These are phyloP conservation scores for Penicillium turbatum DNA, from an alignment of 495 filamentous ascomycete species.

Conservation along the genomic window DNA sequence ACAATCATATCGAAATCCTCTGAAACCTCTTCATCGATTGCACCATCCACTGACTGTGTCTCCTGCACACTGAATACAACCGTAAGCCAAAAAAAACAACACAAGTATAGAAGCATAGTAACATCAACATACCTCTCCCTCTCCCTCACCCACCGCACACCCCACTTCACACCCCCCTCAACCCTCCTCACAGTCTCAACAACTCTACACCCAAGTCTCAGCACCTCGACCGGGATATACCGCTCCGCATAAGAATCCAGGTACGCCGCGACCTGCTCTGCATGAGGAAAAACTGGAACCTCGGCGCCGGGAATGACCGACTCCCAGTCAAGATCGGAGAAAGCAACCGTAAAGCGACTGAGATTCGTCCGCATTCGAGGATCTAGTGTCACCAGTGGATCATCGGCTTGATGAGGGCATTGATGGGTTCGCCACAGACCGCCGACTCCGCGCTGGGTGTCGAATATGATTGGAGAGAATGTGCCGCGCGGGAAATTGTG, in stretches of 20 bases:
- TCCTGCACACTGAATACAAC: constrained; percentile 7
- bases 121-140: constrained; percentile 28
- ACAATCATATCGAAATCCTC: constrained; percentile 67
- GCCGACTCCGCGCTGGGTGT: constrained; percentile 59
- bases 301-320: constrained; percentile 34
- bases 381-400: constrained; percentile 43
- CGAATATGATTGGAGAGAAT: constrained; percentile 69
- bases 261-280: constrained; percentile 73
- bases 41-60: background rate
- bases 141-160: constrained; percentile 40
- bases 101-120: too few species aligned
- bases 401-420: background rate
- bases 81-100: constrained; percentile 9
- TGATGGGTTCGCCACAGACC: constrained; percentile 61
- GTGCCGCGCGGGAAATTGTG: constrained; percentile 50
- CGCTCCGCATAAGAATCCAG: constrained; percentile 55
- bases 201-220: constrained; percentile 54
- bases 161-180: constrained; percentile 45
- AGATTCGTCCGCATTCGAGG: constrained; percentile 75
- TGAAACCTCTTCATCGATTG: constrained; percentile 6
- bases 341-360: constrained; percentile 70
- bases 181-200: constrained; percentile 36
- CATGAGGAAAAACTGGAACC: constrained; percentile 62
- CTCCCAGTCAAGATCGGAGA: constrained; percentile 74
- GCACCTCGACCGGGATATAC: constrained; percentile 48